Percentiles rank a stretch among this genome's conserved stretches.
phyloP scores from a whole-genome alignment of 352 stramenopile species.

The Phytophthora crassamura region DNA sequence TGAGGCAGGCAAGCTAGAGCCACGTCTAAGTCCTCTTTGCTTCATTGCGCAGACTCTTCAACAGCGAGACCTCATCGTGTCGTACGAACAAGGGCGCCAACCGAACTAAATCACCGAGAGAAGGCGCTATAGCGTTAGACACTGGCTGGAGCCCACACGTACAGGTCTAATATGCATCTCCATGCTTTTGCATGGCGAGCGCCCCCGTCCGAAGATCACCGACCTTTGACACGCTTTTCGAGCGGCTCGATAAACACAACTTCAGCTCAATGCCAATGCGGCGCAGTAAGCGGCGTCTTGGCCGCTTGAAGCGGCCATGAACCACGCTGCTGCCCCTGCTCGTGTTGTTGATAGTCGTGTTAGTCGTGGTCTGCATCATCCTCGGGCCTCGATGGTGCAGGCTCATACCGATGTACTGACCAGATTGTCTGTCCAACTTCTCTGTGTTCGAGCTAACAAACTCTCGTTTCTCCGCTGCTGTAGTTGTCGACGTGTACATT shows the following conservation, averaged over 20 bases:
- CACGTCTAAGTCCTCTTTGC: not conserved
- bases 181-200: too few species aligned
- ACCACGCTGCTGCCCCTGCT: slow-evolving; percentile 4
- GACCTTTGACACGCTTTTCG: too few species aligned
- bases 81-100: slow-evolving; percentile 3
- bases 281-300: not conserved
- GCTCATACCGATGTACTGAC: slow-evolving; percentile 6
- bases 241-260: not conserved
- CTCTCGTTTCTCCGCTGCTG: not conserved
- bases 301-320: not conserved
- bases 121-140: too few species aligned
- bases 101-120: too few species aligned
- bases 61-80: slow-evolving; percentile 21
- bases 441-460: too few species aligned
- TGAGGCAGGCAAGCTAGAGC: too few species aligned
- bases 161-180: too few species aligned
- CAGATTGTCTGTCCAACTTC: not conserved
- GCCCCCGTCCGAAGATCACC: too few species aligned
- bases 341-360: not conserved
- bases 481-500: slow-evolving; percentile 44
- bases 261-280: not conserved
- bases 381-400: not conserved
- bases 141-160: too few species aligned
- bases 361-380: too few species aligned
- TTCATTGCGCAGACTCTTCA: slow-evolving; percentile 35